These are phyloP conservation scores for Suillus hirtellus DNA, from an alignment of 768 basidiomycete genomes.

Conservation along the genomic window DNA sequence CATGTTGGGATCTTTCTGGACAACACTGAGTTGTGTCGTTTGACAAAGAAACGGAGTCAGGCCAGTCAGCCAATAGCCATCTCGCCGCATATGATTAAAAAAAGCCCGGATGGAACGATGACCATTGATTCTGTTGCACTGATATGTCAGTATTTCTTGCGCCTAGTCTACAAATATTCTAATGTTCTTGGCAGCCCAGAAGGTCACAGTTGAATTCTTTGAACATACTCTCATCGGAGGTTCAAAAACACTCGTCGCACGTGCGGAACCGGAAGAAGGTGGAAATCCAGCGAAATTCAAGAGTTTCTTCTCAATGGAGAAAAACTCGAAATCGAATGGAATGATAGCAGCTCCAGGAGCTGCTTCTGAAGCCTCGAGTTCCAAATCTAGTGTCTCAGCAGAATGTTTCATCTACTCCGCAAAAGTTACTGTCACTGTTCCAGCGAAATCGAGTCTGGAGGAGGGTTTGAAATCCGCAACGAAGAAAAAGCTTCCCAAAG, in stretches of 20 bases:
- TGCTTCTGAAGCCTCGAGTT: not conserved
- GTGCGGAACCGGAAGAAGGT: not conserved
- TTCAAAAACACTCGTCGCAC: not conserved
- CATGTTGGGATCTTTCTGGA: slow-evolving; percentile 8
- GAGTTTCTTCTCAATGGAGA: slow-evolving; percentile 1
- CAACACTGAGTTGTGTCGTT: not conserved
- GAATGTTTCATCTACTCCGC: slow-evolving; percentile 19
- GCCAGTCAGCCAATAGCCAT: not conserved
- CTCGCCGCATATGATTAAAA: not conserved
- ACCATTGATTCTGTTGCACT: slow-evolving; percentile 1
- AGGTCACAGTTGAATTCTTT: not conserved
- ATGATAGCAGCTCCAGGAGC: not conserved
- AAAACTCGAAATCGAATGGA: not conserved
- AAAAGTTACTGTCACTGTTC: slow-evolving; percentile 54
- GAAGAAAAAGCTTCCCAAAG: slow-evolving; percentile 83
- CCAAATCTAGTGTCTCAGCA: not conserved
- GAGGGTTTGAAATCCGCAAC: slow-evolving; percentile 79
- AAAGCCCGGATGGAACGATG: not conserved
- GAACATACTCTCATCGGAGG: not conserved
- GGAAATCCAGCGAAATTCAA: slow-evolving; percentile 7
- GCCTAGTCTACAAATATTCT: not conserved
- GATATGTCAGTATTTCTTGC: slow-evolving; percentile 2
- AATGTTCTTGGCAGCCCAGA: not conserved
- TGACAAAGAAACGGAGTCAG: slow-evolving; percentile 1
- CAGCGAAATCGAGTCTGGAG: slow-evolving; percentile 56